A percentile compares a stretch with the other conserved stretches of the same genome.
phyloP scores from a whole-genome alignment of 1,284 basidiomycete genomes.

The Ustilago xerochloae region DNA sequence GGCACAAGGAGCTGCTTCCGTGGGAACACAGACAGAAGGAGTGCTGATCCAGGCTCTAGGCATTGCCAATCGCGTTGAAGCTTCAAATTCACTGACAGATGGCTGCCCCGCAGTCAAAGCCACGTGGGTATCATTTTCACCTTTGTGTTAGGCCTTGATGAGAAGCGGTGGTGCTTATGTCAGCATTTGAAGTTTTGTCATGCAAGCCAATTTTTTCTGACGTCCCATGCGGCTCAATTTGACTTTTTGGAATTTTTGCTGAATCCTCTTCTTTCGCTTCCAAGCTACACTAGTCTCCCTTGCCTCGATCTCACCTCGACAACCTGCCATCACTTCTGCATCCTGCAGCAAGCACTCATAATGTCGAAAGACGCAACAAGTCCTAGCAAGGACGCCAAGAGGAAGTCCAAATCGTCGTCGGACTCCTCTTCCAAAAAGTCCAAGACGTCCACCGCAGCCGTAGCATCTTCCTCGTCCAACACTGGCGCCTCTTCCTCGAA shows the following conservation, averaged over 20 bases:
- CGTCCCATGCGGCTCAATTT: not conserved
- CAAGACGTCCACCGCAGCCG: slow-evolving; percentile 22
- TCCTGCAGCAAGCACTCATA: not conserved
- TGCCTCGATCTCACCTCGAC: not conserved
- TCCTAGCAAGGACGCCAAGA: slow-evolving; percentile 29
- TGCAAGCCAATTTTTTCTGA: slow-evolving; percentile 6
- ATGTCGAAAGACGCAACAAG: slow-evolving; percentile 22
- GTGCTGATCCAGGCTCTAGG: too few relatives aligned
- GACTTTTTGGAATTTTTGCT: slow-evolving; percentile 9
- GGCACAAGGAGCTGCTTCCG: too few relatives aligned
- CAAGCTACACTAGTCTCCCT: not conserved
- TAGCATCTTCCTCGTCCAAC: slow-evolving; percentile 15
- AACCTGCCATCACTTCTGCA: not conserved
- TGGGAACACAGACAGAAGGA: too few relatives aligned
- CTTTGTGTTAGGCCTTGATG: not conserved
- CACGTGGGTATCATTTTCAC: too few relatives aligned
- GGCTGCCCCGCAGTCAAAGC: too few relatives aligned
- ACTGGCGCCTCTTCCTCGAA: slow-evolving; percentile 10
- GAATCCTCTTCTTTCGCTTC: not conserved
- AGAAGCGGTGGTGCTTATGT: not conserved
- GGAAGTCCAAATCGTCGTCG: slow-evolving; percentile 35
- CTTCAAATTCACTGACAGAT: too few relatives aligned
- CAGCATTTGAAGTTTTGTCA: not conserved
- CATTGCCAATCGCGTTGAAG: too few relatives aligned
- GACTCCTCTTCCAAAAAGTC: slow-evolving; percentile 42